Conservation (phyloP, 108 stramenopile species). For the Chaetoceros muelleri region DNA sequence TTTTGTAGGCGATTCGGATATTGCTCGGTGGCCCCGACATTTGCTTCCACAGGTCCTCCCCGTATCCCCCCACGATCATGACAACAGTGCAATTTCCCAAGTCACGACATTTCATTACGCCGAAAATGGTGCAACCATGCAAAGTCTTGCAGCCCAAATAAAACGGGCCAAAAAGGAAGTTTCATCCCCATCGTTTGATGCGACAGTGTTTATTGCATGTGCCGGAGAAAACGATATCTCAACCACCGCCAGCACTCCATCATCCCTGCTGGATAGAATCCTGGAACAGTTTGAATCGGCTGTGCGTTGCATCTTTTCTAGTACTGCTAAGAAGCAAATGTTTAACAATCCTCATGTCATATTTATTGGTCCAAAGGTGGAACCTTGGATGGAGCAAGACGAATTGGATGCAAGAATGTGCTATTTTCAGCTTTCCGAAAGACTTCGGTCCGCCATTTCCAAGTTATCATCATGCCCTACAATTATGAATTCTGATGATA, state of each 20-base stretch:
- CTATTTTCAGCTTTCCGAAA: conserved; percentile 47
- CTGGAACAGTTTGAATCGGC: conserved; percentile 15
- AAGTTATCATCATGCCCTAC: not conserved
- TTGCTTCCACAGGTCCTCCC: conserved; percentile 20
- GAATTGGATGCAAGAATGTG: conserved; percentile 26
- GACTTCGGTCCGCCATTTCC: conserved; percentile 7
- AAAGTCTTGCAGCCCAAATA: conserved; percentile 17
- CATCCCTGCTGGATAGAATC: conserved; percentile 17
- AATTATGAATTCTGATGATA: not conserved
- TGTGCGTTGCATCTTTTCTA: conserved; percentile 13
- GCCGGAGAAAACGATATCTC: conserved; percentile 76
- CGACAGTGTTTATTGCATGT: conserved; percentile 47
- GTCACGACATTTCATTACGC: conserved; percentile 5
- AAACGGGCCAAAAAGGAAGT: conserved; percentile 5
- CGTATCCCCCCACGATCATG: not conserved
- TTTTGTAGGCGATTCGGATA: conserved; percentile 63
- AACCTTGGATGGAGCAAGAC: conserved; percentile 68
- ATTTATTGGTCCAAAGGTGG: conserved; percentile 73
- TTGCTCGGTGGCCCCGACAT: conserved; percentile 51
- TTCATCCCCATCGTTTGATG: not conserved
- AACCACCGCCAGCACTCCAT: conserved; percentile 26
- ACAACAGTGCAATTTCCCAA: not conserved
- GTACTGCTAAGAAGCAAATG: not conserved
- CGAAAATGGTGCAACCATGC: conserved; percentile 25
- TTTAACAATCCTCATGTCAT: conserved; percentile 23